Evolutionary conservation across 495 filamentous ascomycete genomes (phyloP), one percentile per base, ranked within the genome.

Genomic region (Lepidopterella palustris): DNA sequence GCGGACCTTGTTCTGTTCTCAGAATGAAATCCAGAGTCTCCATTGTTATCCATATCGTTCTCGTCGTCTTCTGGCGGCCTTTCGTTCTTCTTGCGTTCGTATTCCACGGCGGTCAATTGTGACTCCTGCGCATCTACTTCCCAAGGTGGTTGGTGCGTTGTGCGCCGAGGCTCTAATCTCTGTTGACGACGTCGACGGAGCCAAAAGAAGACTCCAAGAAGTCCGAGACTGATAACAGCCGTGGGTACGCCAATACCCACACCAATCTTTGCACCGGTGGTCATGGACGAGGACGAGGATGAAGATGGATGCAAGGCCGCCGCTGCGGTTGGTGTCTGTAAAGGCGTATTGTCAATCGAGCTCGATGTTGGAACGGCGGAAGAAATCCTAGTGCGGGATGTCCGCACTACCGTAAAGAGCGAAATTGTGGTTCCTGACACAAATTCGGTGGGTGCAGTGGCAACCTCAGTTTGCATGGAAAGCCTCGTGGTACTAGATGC

Each of bases 51-150:
- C 13, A 20, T 23, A 56, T n/a, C 3, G 32, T 20, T 13, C 52
- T 50, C 18, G 50, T 51, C 25, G n/a, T 31, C 39, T 62, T 56
- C 26, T 47, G 52, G 9, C 15, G 45, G 45, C 3, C 23, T 49
- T 23, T 49, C n/a, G 45, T 49, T 49, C n/a, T 24, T 49, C 45
- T 2, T 49, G 15, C 45, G 13, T 10, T 49, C 45, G 13, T 20
- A 24, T 49, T 49, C 45, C 21, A 18, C 45, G 9, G 45, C n/a
- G 15, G 45, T 49, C 45, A 49, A 49, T 2, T 49, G 45, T 24
- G 45, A 49, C 23, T 49, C 45, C 45, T 49, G 45, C 11, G 45
- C 45, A 49, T 49, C 45, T 24, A 49, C 45, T 24, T 23, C 45
- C 45, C 45, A 49, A 18, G 45, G 45, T 21, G 45, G 45, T 49